phyloP scores from a whole-genome alignment of 495 filamentous ascomycete species.

The Pyrenula aspistea region DNA sequence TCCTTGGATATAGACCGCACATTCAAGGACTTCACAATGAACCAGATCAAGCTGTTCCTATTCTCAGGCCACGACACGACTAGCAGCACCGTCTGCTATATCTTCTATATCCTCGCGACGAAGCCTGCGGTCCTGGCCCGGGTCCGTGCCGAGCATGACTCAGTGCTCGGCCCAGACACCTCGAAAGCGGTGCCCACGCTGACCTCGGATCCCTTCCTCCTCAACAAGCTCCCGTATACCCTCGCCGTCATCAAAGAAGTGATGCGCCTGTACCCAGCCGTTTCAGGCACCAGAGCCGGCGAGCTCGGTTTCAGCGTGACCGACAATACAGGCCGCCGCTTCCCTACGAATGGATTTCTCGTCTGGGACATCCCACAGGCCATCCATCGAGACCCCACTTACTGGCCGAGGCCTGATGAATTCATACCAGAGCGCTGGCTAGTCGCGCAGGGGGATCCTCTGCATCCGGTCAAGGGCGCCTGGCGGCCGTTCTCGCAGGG shows the following conservation, averaged over 20 bases:
- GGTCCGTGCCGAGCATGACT: slow-evolving; percentile 8
- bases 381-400: slow-evolving; percentile 3
- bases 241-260: slow-evolving; percentile 8
- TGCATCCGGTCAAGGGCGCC: slow-evolving; percentile 19
- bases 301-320: slow-evolving; percentile 3
- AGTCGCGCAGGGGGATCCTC: not conserved
- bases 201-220: slow-evolving; percentile 6
- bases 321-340: not conserved
- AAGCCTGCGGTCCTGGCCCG: slow-evolving; percentile 4
- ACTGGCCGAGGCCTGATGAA: slow-evolving; percentile 14
- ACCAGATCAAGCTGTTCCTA: slow-evolving; percentile 21
- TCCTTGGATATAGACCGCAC: not conserved
- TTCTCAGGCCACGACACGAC: slow-evolving; percentile 29
- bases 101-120: slow-evolving; percentile 7
- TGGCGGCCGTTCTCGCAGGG: slow-evolving; percentile 42
- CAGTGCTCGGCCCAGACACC: slow-evolving; percentile 5
- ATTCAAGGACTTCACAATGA: slow-evolving; percentile 4
- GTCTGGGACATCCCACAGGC: slow-evolving; percentile 4
- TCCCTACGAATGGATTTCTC: not conserved
- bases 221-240: slow-evolving; percentile 15
- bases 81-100: slow-evolving; percentile 11
- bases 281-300: slow-evolving; percentile 2
- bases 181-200: slow-evolving; percentile 1
- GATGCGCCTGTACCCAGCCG: slow-evolving; percentile 10
- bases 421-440: slow-evolving; percentile 16